Base-by-base conservation (phyloP, 805 yeast species). In the Saturnispora saitoi region DNA sequence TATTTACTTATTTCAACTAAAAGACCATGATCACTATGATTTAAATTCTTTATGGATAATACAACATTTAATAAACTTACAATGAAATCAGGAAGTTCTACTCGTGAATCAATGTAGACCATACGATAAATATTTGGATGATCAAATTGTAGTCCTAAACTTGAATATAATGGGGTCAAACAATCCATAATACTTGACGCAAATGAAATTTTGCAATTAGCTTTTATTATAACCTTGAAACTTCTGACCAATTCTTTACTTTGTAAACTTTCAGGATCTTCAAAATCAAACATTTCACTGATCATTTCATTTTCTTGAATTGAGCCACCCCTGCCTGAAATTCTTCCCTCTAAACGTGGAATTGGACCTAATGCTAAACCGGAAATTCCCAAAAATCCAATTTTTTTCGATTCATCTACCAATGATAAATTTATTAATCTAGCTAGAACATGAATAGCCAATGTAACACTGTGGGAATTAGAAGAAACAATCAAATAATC, bases 401-500 rank as follows among this genome's bases (percentile, higher is more conserved):
- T 70, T 40, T 80, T 66, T 19, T 53, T 54, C 12, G 53, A 84
- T 5, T 73, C 70, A 46, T 76, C 80, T 7, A 91, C 74, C 41
- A 86, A 70, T 48, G 77, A 75, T 0, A 93, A 83, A 1, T 59
- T 56, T 4, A 58, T 50, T 42, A 64, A 37, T n/a, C 58, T 54
- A 2, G 67, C 58, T 29, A 89, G 66, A 10, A 91, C 62, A 45
- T 88, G 83, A 1, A 87, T 80, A 0, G 95, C 80, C 0, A 93
- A 95, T 1, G 95, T 95, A 43, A 91, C 86, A 1, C 96, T 96
- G 64, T 89, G 97, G 0, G 96, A 87, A 64, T 90, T 96, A 0
- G 95, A 78, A 0, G 95, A 95, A 53, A 90, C 75, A 58, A 84
- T 83, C 24, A 93, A 72, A 54, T 81, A 83, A 62, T 91, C 97